Conservation (phyloP, 805 yeast species). For the Tetrapisispora namnaoensis region DNA sequence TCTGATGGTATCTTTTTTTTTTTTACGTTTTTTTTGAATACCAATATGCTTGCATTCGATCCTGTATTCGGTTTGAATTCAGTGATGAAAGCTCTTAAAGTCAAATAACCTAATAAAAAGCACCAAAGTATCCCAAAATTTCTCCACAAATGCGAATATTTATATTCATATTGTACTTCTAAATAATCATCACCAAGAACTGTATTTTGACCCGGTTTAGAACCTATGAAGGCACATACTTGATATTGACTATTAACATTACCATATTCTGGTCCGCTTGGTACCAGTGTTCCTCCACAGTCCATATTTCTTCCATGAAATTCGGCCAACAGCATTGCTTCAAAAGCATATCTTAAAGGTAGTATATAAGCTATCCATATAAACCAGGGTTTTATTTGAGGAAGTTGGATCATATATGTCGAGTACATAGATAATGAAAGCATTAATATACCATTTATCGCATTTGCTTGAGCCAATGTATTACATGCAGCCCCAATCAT, state of each 20-base stretch:
- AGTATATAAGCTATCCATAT: conserved; percentile 49
- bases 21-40: conserved; percentile 44
- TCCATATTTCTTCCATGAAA: conserved; percentile 22
- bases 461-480: conserved; percentile 44
- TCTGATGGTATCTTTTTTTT: conserved; percentile 5
- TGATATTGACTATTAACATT: conserved; percentile 28
- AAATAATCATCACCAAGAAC: conserved; percentile 58
- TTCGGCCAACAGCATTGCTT: conserved; percentile 35
- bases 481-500: conserved; percentile 43
- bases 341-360: conserved; percentile 49
- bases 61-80: conserved; percentile 19
- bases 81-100: conserved; percentile 16
- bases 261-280: conserved; percentile 46
- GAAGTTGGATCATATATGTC: conserved; percentile 51
- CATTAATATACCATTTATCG: conserved; percentile 44
- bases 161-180: conserved; percentile 38
- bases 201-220: conserved; percentile 40
- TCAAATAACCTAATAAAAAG: conserved; percentile 24
- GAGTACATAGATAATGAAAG: conserved; percentile 45
- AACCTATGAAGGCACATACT: conserved; percentile 56
- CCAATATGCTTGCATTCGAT: conserved; percentile 32
- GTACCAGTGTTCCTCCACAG: conserved; percentile 34
- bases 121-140: conserved; percentile 61
- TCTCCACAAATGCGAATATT: conserved; percentile 64
- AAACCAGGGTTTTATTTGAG: conserved; percentile 57